A percentile compares a stretch with the other conserved stretches of the same genome.
Evolutionary conservation across 352 stramenopile genomes (phyloP).

Genomic region (Globisporangium polare): DNA sequence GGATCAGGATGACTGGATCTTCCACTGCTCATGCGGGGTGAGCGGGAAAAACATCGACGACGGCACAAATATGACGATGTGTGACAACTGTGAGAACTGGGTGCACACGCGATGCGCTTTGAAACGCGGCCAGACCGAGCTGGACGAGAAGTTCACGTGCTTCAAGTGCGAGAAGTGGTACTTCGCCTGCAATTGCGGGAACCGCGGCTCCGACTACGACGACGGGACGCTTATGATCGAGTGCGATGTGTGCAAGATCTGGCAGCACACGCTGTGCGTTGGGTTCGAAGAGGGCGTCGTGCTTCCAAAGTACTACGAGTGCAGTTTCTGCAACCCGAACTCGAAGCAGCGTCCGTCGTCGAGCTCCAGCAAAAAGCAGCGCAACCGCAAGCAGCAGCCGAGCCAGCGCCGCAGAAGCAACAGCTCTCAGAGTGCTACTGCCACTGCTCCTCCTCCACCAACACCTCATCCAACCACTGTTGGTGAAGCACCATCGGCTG

Average conservation of each 20-base stretch:
- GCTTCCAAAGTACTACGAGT: constrained; percentile 50
- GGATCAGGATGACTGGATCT: constrained; percentile 48
- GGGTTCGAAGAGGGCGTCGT: constrained; percentile 48
- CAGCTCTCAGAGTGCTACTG: not conserved
- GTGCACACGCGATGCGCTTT: constrained; percentile 17
- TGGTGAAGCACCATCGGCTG: not conserved
- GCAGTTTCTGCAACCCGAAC: constrained; percentile 35
- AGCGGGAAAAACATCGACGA: constrained; percentile 56
- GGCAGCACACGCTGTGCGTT: constrained; percentile 71
- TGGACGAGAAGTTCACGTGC: constrained; percentile 12
- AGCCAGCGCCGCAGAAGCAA: constrained; percentile 9
- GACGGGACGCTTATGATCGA: constrained; percentile 64
- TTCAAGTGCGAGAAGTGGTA: constrained; percentile 48
- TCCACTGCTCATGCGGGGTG: constrained; percentile 59
- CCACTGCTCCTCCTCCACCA: constrained; percentile 10
- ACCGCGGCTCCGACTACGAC: constrained; percentile 51
- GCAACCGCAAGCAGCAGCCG: constrained; percentile 6
- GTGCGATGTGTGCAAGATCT: constrained; percentile 61
- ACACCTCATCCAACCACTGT: constrained; percentile 6
- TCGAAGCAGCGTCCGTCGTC: constrained; percentile 10
- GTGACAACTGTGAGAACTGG: constrained; percentile 37
- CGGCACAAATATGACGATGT: constrained; percentile 32
- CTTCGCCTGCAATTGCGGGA: constrained; percentile 51
- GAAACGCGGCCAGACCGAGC: constrained; percentile 3
- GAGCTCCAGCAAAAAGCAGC: constrained; percentile 21